Percentiles rank a stretch among this genome's conserved stretches.
phyloP scores from a whole-genome alignment of 768 basidiomycete genomes.

The Termitomyces sp. region DNA sequence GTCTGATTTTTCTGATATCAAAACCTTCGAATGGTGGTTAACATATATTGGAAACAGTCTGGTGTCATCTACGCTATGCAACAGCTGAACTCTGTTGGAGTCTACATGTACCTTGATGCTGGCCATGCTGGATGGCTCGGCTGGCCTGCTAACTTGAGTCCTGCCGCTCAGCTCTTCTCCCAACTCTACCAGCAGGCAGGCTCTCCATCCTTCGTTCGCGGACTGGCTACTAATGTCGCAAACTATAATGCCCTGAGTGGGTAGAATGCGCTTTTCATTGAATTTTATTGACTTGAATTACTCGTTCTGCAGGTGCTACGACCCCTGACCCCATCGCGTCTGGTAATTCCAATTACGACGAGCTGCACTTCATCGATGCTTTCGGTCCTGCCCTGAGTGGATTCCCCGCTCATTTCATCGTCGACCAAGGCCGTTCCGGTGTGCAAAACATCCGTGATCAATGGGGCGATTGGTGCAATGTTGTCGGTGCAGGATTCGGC shows the following conservation, averaged over 20 bases:
- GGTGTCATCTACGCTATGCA: conserved; percentile 54
- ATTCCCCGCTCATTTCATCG: conserved; percentile 61
- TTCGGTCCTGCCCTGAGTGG: conserved; percentile 45
- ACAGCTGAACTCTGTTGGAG: conserved; percentile 49
- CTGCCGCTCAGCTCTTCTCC: conserved; percentile 53
- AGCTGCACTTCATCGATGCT: conserved; percentile 55
- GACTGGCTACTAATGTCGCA: conserved; percentile 56
- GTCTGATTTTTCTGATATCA: conserved; percentile 15
- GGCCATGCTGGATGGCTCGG: conserved; percentile 67
- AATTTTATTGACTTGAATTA: conserved; percentile 12
- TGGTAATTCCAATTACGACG: conserved; percentile 58
- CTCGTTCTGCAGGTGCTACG: conserved; percentile 35
- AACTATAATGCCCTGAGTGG: conserved; percentile 41
- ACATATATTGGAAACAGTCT: conserved; percentile 20
- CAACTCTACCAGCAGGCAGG: conserved; percentile 47
- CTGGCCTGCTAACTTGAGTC: conserved; percentile 60
- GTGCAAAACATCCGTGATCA: conserved; percentile 53
- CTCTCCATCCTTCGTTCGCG: conserved; percentile 50
- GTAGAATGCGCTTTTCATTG: not conserved
- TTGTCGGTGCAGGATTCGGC: conserved; percentile 61
- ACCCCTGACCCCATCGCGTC: conserved; percentile 59
- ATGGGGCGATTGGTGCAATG: conserved; percentile 73
- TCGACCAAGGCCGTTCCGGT: conserved; percentile 65
- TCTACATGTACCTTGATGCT: conserved; percentile 61
- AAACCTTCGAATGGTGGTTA: not conserved